Conservation (phyloP, 2,329 filamentous ascomycete genomes). For the Xylogone sp. region DNA sequence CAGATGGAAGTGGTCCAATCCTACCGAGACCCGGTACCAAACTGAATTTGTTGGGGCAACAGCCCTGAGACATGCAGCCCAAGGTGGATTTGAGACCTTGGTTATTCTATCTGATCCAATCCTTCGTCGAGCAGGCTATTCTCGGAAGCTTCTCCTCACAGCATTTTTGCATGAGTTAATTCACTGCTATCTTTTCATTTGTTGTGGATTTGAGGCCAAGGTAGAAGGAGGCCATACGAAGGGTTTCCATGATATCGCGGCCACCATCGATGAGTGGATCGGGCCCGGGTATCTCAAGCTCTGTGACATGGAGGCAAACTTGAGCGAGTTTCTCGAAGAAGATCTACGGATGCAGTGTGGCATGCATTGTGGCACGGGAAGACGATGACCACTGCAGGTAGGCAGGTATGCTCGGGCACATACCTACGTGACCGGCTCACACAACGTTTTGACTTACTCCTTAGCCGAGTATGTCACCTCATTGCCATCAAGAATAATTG, state of each 20-base stretch:
- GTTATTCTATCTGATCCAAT: slow-evolving; percentile 59
- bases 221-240: slow-evolving; percentile 55
- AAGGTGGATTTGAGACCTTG: slow-evolving; percentile 56
- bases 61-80: slow-evolving; percentile 44
- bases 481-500: not conserved
- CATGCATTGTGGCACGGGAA: not conserved
- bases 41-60: slow-evolving; percentile 60
- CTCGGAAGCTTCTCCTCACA: slow-evolving; percentile 57
- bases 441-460: no score
- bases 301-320: slow-evolving; percentile 57
- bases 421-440: no score
- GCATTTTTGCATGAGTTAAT: slow-evolving; percentile 66
- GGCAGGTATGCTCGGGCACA: no score
- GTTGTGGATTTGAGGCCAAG: slow-evolving; percentile 54
- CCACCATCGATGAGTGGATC: slow-evolving; percentile 58
- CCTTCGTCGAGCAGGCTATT: slow-evolving; percentile 46
- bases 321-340: slow-evolving; percentile 43
- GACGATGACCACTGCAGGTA: not conserved
- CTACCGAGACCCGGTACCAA: slow-evolving; percentile 44
- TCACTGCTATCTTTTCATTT: slow-evolving; percentile 63
- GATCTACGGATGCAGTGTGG: not conserved
- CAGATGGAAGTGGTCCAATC: slow-evolving; percentile 58
- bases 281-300: slow-evolving; percentile 49
- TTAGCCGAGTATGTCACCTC: no score
- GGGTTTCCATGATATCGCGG: slow-evolving; percentile 56